phyloP scores from a whole-genome alignment of 192 early-diverging fungal species.

The Coemansia sp. region DNA sequence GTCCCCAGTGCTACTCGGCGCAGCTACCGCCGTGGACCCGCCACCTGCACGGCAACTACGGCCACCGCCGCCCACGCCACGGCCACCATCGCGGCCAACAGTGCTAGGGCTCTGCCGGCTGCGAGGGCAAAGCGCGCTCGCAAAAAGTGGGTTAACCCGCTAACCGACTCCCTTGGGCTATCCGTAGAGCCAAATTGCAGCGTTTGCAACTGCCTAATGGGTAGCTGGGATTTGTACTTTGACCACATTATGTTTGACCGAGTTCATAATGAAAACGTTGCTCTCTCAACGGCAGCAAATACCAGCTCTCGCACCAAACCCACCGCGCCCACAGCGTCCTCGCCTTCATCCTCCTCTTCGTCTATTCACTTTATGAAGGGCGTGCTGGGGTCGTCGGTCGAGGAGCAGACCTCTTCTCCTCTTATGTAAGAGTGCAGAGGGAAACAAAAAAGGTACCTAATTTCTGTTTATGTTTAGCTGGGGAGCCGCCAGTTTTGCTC shows the following conservation, averaged over 20 bases:
- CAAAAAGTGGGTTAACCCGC: conserved; percentile 16
- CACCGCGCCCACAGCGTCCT: neutral
- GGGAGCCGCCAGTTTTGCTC: neutral
- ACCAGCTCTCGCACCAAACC: neutral
- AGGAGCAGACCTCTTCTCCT: neutral
- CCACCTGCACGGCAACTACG: neutral
- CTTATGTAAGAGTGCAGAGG: neutral
- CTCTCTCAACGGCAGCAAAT: neutral
- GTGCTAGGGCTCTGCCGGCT: neutral
- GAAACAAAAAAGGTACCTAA: neutral
- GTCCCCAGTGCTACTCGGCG: neutral
- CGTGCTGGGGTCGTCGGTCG: neutral
- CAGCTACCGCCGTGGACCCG: neutral
- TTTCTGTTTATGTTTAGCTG: neutral
- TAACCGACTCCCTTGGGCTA: conserved; percentile 5
- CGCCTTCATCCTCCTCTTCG: neutral
- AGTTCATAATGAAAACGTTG: conserved; percentile 14
- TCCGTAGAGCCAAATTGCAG: conserved; percentile 29
- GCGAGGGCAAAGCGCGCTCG: neutral
- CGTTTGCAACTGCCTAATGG: conserved; percentile 29
- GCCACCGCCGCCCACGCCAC: neutral
- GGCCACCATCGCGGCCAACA: neutral
- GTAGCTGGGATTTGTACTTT: conserved; percentile 41
- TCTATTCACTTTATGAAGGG: neutral
- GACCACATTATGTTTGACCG: conserved; percentile 48